phyloP scores from a whole-genome alignment of 345 rosid species.

The Cardamine resedifolia region DNA sequence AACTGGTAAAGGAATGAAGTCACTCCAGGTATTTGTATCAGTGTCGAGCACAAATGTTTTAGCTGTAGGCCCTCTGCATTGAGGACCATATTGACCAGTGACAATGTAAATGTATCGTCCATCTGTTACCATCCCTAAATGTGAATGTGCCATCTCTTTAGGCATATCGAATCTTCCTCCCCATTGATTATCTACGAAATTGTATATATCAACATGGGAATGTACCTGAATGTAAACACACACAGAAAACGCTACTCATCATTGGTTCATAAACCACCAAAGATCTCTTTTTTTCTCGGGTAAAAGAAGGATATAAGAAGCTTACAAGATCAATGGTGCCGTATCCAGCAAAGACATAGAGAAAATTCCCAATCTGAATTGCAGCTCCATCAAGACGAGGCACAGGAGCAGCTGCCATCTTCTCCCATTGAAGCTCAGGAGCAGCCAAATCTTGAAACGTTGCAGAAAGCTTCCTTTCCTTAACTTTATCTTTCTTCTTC shows the following conservation, averaged over 20 bases:
- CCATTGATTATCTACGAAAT: slow-evolving; percentile 80
- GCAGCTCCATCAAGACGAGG: slow-evolving; percentile 98
- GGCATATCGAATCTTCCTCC: slow-evolving; percentile 96
- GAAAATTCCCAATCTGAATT: slow-evolving; percentile 69
- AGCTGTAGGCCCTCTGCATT: slow-evolving; percentile 90
- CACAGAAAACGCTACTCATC: slow-evolving; percentile 3
- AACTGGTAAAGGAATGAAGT: slow-evolving; percentile 68
- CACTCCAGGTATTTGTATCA: slow-evolving; percentile 74
- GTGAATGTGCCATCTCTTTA: slow-evolving; percentile 98
- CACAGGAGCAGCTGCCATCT: slow-evolving; percentile 85
- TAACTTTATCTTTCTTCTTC: slow-evolving; percentile 37
- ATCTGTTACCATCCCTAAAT: slow-evolving; percentile 96
- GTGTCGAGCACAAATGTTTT: slow-evolving; percentile 81
- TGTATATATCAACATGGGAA: slow-evolving; percentile 89
- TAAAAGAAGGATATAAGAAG: slow-evolving; percentile 16
- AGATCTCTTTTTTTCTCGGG: neutral
- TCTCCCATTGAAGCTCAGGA: slow-evolving; percentile 78
- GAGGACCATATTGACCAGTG: slow-evolving; percentile 93
- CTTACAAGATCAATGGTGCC: slow-evolving; percentile 80
- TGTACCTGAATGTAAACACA: slow-evolving; percentile 57
- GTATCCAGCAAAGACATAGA: slow-evolving; percentile 93
- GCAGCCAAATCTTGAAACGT: slow-evolving; percentile 92
- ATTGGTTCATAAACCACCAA: neutral
- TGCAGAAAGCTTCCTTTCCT: slow-evolving; percentile 69
- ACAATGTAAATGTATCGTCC: slow-evolving; percentile 83